A percentile compares a stretch with the other conserved stretches of the same genome.
Evolutionary conservation across 2,329 filamentous ascomycete species (phyloP).

Genomic region (Rosellinia necatrix): DNA sequence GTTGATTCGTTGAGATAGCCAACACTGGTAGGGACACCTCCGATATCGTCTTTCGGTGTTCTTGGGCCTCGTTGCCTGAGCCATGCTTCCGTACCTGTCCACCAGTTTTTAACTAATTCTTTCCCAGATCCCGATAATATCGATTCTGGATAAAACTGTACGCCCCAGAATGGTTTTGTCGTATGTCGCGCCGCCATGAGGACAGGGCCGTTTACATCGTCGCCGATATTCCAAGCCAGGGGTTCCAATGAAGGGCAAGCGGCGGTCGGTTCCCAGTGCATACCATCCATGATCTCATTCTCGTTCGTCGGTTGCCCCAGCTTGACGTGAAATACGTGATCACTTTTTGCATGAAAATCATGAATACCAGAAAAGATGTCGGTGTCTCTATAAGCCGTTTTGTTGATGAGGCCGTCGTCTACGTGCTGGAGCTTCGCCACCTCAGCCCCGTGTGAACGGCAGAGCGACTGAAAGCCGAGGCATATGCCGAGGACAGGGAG

Average conservation of each 20-base stretch:
- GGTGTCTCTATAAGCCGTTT: constrained; percentile 21
- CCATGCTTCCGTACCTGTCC: too few relatives aligned
- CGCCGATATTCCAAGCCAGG: not conserved
- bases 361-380: not conserved
- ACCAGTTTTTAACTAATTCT: not conserved
- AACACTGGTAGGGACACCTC: not conserved
- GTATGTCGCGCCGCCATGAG: not conserved
- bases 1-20: not conserved
- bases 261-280: not conserved
- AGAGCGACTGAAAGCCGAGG: not conserved
- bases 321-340: not conserved
- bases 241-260: not conserved
- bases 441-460: not conserved
- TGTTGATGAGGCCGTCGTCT: too few relatives aligned
- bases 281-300: not conserved
- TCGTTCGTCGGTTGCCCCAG: not conserved
- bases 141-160: not conserved
- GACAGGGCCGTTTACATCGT: not conserved
- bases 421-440: not conserved
- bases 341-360: not conserved
- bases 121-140: too few relatives aligned
- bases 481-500: not conserved
- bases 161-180: not conserved
- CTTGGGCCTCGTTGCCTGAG: too few relatives aligned
- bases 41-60: not conserved